Percentiles rank a stretch among this genome's conserved stretches.
Evolutionary conservation across 176 grass and related monocot genomes (phyloP).

Genomic region (Saccharum officinarum): DNA sequence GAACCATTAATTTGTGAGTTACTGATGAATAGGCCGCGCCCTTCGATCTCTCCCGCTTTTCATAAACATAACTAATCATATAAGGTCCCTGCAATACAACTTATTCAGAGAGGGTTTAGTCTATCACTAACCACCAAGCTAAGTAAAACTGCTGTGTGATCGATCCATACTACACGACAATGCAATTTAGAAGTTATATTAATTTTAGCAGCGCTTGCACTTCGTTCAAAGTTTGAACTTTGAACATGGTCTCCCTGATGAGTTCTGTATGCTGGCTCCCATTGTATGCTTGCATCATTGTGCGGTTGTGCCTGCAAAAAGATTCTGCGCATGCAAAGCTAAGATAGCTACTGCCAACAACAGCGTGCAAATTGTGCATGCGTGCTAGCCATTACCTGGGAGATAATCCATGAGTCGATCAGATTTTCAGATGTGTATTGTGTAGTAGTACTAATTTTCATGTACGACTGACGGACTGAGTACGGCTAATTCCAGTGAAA

Average conservation of each 20-base stretch:
- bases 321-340: constrained; percentile 3
- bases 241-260: neutral
- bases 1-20: too few species aligned
- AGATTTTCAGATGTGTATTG: neutral
- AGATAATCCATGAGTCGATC: neutral
- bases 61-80: too few species aligned
- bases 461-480: neutral
- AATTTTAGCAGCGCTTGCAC: neutral
- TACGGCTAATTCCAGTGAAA: constrained; percentile 7
- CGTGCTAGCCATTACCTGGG: neutral
- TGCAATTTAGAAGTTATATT: neutral
- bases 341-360: neutral
- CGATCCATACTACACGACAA: neutral
- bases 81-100: too few species aligned
- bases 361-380: neutral
- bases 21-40: too few species aligned
- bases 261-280: neutral
- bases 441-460: neutral
- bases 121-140: neutral
- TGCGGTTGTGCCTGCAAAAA: neutral
- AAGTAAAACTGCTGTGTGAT: neutral
- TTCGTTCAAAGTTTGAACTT: neutral
- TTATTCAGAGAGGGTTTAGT: neutral
- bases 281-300: neutral
- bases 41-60: too few species aligned